Conservation (phyloP, 371 early-diverging fungal genomes). For the Mortierella sp. region DNA sequence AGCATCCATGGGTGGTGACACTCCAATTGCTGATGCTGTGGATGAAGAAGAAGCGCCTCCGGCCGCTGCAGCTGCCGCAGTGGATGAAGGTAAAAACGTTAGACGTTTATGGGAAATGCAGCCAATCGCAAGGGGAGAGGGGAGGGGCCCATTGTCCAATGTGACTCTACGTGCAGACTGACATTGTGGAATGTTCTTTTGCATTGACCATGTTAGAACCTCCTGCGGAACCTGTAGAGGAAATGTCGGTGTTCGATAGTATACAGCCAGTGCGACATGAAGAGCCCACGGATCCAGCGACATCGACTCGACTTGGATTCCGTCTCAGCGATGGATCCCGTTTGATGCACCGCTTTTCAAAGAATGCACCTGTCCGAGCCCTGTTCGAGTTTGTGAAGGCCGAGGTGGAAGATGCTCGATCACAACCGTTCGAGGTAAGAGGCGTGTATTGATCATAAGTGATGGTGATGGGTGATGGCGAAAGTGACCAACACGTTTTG, state of each 20-base stretch:
- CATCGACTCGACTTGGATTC: slow-evolving; percentile 75
- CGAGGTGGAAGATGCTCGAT: slow-evolving; percentile 67
- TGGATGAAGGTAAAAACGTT: slow-evolving; percentile 24
- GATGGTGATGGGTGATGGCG: no score
- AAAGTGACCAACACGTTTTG: no score
- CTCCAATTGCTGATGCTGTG: slow-evolving; percentile 20
- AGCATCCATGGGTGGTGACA: slow-evolving; percentile 67
- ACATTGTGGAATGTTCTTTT: no score
- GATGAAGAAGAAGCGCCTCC: slow-evolving; percentile 10
- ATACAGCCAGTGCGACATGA: slow-evolving; percentile 61
- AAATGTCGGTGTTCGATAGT: slow-evolving; percentile 55
- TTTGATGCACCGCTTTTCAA: slow-evolving; percentile 71
- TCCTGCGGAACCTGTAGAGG: slow-evolving; percentile 19
- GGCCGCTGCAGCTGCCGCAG: slow-evolving; percentile 14
- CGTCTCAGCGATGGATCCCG: slow-evolving; percentile 76
- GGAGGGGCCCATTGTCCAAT: no score
- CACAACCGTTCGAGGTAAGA: slow-evolving; percentile 78
- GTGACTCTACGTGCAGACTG: no score
- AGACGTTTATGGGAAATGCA: not conserved
- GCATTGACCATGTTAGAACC: no score
- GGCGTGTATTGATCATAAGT: not conserved
- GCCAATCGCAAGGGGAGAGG: no score
- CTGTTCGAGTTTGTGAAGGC: slow-evolving; percentile 78
- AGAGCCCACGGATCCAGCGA: slow-evolving; percentile 63
- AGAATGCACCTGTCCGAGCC: slow-evolving; percentile 69